These are phyloP conservation scores for Metschnikowia amazonensis DNA, from an alignment of 805 yeast genomes.

Conservation along the genomic window DNA sequence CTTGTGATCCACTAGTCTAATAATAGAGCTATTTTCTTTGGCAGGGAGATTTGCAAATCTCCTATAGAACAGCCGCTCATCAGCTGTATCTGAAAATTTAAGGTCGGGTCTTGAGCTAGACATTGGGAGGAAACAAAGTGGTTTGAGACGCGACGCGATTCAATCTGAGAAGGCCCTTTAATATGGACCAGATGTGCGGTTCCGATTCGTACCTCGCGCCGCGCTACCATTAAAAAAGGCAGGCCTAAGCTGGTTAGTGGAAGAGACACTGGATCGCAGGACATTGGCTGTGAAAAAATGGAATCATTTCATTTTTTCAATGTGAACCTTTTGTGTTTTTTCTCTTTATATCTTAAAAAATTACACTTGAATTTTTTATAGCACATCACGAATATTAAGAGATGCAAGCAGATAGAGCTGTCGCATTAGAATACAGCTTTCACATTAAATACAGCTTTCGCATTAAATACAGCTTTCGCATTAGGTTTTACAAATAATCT, in stretches of 20 bases:
- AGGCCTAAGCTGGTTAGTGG: background rate
- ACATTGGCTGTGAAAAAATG: too few species aligned
- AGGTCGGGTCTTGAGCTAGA: slow-evolving; percentile 44
- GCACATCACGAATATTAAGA: too few species aligned
- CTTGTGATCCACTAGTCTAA: slow-evolving; percentile 74
- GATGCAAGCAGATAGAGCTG: too few species aligned
- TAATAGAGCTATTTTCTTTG: slow-evolving; percentile 42
- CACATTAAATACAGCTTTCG: too few species aligned
- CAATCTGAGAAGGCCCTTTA: background rate
- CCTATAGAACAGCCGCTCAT: slow-evolving; percentile 41
- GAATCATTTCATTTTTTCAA: too few species aligned
- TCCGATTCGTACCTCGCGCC: background rate
- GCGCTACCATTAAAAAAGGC: background rate
- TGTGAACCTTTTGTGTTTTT: too few species aligned
- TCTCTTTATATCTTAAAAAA: too few species aligned
- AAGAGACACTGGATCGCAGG: background rate
- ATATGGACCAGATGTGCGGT: background rate
- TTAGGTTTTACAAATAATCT: too few species aligned
- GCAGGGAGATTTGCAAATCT: slow-evolving; percentile 48
- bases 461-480: too few species aligned
- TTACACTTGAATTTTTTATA: too few species aligned
- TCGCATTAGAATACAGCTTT: too few species aligned
- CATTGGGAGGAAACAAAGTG: slow-evolving; percentile 21
- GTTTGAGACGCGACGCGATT: slow-evolving; percentile 9
- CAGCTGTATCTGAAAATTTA: slow-evolving; percentile 39